phyloP scores from a whole-genome alignment of 2,329 filamentous ascomycete species.

The Ciborinia camelliae region DNA sequence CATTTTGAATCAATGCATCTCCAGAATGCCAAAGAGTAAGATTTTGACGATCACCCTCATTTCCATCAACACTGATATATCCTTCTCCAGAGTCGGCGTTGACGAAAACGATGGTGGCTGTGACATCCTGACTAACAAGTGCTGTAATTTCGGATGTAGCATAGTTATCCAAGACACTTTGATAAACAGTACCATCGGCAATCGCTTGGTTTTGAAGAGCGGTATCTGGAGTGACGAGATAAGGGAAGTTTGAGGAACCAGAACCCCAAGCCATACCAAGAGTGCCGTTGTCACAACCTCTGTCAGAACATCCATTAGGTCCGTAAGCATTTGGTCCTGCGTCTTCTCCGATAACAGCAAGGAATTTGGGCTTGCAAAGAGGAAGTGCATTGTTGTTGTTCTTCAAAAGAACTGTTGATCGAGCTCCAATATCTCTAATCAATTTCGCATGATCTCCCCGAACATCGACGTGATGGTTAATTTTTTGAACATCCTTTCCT shows the following conservation, averaged over 20 bases:
- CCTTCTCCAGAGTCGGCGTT: conserved; percentile 86
- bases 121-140: conserved; percentile 59
- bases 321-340: conserved; percentile 62
- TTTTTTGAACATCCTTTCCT: conserved; percentile 57
- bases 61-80: conserved; percentile 77
- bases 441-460: conserved; percentile 66
- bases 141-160: conserved; percentile 63
- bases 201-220: conserved; percentile 64
- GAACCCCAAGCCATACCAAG: conserved; percentile 79
- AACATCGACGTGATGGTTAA: conserved; percentile 86
- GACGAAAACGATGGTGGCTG: conserved; percentile 81
- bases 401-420: conserved; percentile 86
- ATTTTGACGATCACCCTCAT: conserved; percentile 87
- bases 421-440: conserved; percentile 73
- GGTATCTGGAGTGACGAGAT: conserved; percentile 73
- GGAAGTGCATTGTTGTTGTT: conserved; percentile 70
- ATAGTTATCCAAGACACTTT: conserved; percentile 66
- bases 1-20: conserved; percentile 76
- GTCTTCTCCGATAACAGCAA: conserved; percentile 79
- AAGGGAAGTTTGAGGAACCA: conserved; percentile 70
- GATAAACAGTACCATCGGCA: conserved; percentile 57
- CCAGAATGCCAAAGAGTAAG: conserved; percentile 84
- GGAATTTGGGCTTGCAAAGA: conserved; percentile 71
- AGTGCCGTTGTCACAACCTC: conserved; percentile 55
- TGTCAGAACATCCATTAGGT: conserved; percentile 58